Conservation (phyloP, 2,329 filamentous ascomycete genomes). For the Diaporthe velutina region DNA sequence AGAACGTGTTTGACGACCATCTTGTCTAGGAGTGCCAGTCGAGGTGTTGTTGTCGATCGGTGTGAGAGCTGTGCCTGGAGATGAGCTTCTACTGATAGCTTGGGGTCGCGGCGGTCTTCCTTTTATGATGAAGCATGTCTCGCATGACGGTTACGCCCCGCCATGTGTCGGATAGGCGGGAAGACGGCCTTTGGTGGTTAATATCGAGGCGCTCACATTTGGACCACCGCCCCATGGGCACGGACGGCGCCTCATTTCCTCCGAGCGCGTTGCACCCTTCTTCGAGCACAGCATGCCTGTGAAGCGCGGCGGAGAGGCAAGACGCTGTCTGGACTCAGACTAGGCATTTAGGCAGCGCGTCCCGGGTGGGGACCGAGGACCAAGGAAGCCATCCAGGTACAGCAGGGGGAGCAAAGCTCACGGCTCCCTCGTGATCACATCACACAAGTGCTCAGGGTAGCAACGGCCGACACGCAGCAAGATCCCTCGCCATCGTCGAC, state of each 20-base stretch:
- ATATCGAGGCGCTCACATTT: constrained; percentile 4
- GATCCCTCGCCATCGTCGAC: background rate
- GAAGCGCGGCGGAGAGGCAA: background rate
- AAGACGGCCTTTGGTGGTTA: constrained; percentile 14
- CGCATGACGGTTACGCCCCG: background rate
- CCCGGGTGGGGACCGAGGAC: constrained; percentile 10
- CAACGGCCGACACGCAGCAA: constrained; percentile 12
- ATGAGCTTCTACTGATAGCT: background rate
- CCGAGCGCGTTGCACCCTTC: background rate
- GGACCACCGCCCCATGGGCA: background rate
- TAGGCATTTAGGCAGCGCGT: constrained; percentile 19
- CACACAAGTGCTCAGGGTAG: constrained; percentile 12
- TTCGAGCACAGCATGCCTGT: background rate
- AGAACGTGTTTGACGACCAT: constrained; percentile 47
- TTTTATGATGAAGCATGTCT: constrained; percentile 10
- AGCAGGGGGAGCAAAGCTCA: constrained; percentile 7
- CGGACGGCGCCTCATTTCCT: background rate
- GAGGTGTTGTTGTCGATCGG: constrained; percentile 18
- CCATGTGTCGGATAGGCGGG: constrained; percentile 28
- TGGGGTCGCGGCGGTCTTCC: background rate
- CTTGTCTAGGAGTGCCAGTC: constrained; percentile 29
- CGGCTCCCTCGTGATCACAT: constrained; percentile 16
- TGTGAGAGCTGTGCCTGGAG: constrained; percentile 33
- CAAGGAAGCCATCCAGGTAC: background rate
- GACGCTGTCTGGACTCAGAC: background rate